phyloP scores from a whole-genome alignment of 2,329 filamentous ascomycete genomes.

The Venturiaceae sp. region DNA sequence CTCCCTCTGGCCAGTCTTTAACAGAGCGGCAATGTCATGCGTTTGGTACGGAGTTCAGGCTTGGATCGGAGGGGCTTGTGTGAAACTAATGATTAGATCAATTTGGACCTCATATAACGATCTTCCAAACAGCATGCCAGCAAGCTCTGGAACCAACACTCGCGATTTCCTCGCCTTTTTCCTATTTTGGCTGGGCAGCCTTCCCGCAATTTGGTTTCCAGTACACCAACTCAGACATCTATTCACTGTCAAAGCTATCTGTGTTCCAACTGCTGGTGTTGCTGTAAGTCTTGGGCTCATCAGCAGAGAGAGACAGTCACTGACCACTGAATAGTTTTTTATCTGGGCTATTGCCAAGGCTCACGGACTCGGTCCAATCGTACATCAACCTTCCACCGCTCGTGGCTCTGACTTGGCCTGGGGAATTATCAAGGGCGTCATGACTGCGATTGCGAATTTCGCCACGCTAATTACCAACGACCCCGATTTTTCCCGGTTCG shows the following conservation, averaged over 20 bases:
- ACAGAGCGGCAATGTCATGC: conserved; percentile 78
- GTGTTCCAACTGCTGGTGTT: conserved; percentile 75
- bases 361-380: conserved; percentile 73
- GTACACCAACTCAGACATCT: conserved; percentile 82
- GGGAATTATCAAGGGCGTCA: conserved; percentile 76
- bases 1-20: conserved; percentile 78
- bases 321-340: conserved; percentile 45
- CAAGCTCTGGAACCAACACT: conserved; percentile 33
- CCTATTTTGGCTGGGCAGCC: conserved; percentile 71
- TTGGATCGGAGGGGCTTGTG: conserved; percentile 73
- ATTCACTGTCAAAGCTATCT: conserved; percentile 81
- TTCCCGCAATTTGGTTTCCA: conserved; percentile 82
- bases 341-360: conserved; percentile 79
- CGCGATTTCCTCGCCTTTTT: conserved; percentile 73
- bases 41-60: conserved; percentile 82
- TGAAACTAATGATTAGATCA: conserved; percentile 78
- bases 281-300: conserved; percentile 26
- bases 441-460: conserved; percentile 86
- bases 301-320: background rate
- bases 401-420: conserved; percentile 65
- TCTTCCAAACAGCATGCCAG: conserved; percentile 58
- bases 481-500: conserved; percentile 80
- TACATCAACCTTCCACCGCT: conserved; percentile 54
- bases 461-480: conserved; percentile 74
- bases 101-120: conserved; percentile 62